Percentiles rank a stretch among this genome's conserved stretches.
These are phyloP conservation scores for Andrographis paniculata DNA, from an alignment of 305 asterid species.

Conservation along the genomic window DNA sequence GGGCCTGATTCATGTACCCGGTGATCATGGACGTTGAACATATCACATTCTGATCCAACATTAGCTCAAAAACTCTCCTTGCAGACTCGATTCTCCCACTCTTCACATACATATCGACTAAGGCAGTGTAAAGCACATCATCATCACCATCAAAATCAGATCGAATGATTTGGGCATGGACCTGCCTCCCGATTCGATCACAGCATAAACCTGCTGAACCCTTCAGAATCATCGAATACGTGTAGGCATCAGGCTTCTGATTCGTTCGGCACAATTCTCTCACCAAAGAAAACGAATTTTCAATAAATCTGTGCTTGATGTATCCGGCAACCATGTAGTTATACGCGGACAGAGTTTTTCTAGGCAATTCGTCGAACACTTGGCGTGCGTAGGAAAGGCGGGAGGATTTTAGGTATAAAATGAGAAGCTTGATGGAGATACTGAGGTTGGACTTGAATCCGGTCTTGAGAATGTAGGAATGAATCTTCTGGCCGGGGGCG, in stretches of 20 bases:
- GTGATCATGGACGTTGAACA: constrained; percentile 85
- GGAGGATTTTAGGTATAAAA: constrained; percentile 43
- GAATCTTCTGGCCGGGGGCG: constrained; percentile 67
- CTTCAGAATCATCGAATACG: constrained; percentile 75
- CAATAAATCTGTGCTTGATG: constrained; percentile 39
- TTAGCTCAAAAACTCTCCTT: constrained; percentile 67
- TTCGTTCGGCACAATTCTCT: constrained; percentile 35
- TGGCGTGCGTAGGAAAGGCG: constrained; percentile 46
- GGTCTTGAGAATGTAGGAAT: constrained; percentile 60
- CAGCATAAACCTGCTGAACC: constrained; percentile 32
- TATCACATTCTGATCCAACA: constrained; percentile 57
- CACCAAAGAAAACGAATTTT: constrained; percentile 44
- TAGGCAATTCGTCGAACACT: constrained; percentile 72
- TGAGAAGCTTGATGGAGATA: constrained; percentile 62
- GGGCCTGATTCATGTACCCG: constrained; percentile 68
- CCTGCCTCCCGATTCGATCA: constrained; percentile 35
- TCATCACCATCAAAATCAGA: constrained; percentile 50
- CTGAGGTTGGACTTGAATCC: constrained; percentile 57
- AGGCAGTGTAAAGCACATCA: constrained; percentile 71
- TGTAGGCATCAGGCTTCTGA: constrained; percentile 63
- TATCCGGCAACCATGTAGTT: constrained; percentile 83
- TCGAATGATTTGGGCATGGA: constrained; percentile 59
- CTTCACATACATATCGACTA: constrained; percentile 74
- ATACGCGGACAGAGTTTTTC: constrained; percentile 61
- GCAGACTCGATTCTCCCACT: constrained; percentile 45